These are phyloP conservation scores for Panicum miliaceum DNA, from an alignment of 176 grass and related monocot genomes.

Conservation along the genomic window DNA sequence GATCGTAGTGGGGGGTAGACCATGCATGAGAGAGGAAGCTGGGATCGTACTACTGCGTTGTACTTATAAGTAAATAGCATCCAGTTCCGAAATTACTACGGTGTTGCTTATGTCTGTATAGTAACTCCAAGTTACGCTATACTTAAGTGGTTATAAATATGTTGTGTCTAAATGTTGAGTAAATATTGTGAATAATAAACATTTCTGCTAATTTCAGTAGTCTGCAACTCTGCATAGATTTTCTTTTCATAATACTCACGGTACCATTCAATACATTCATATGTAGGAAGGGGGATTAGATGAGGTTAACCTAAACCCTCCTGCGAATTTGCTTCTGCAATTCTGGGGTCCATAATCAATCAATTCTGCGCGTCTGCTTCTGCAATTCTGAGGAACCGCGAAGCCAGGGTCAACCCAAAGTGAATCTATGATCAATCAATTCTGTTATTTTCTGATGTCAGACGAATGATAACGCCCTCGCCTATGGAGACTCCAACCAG, in stretches of 20 bases:
- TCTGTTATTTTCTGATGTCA: not conserved
- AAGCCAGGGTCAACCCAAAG: no score
- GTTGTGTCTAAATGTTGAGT: not conserved
- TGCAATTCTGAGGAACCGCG: no score
- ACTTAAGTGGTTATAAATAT: slow-evolving; percentile 9
- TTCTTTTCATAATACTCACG: not conserved
- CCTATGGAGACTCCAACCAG: slow-evolving; percentile 46
- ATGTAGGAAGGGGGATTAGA: not conserved
- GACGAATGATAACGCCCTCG: not conserved
- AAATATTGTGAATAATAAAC: not conserved
- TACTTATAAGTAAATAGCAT: slow-evolving; percentile 1
- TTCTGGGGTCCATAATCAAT: not conserved
- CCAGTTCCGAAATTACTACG: not conserved
- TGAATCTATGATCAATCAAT: no score
- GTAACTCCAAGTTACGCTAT: not conserved
- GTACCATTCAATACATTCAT: not conserved
- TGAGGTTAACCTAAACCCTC: not conserved
- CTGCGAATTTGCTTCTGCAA: not conserved
- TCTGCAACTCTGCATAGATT: not conserved
- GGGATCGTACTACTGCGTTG: not conserved
- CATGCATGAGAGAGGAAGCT: slow-evolving; percentile 1
- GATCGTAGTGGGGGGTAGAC: not conserved
- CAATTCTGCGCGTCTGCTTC: not conserved
- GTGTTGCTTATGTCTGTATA: not conserved
- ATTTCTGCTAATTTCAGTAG: not conserved